Conservation (phyloP, 2,329 filamentous ascomycete species). For the Fusarium napiforme region DNA sequence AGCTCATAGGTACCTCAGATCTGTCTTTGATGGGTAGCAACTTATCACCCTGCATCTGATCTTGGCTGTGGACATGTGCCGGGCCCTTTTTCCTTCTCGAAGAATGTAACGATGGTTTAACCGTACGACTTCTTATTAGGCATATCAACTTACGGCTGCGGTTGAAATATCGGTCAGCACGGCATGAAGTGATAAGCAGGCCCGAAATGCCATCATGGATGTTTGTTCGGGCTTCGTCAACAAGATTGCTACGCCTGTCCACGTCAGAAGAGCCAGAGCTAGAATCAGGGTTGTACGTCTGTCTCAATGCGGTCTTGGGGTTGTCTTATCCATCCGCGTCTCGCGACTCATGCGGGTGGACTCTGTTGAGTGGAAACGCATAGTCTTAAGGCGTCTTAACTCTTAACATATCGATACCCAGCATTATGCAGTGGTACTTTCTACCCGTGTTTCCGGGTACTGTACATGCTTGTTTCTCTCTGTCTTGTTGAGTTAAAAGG, state of each 20-base stretch:
- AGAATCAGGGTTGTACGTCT: conserved; percentile 15
- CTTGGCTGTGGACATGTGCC: conserved; percentile 5
- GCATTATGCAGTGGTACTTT: conserved; percentile 6
- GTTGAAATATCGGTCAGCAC: conserved; percentile 32
- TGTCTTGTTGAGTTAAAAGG: conserved; percentile 22
- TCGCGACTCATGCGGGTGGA: conserved; percentile 27
- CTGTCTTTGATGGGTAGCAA: conserved; percentile 9
- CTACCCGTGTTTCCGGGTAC: conserved; percentile 6
- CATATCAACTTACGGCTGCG: conserved; percentile 32
- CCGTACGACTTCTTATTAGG: conserved; percentile 29
- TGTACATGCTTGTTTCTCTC: background rate
- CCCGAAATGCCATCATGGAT: conserved; percentile 6
- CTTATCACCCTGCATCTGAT: conserved; percentile 31
- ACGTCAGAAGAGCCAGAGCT: conserved; percentile 23
- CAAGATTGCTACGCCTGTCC: conserved; percentile 12
- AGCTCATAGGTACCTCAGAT: conserved; percentile 16
- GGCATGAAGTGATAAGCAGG: conserved; percentile 20
- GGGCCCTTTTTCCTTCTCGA: conserved; percentile 20
- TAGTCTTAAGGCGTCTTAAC: conserved; percentile 14
- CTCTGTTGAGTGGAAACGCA: conserved; percentile 27
- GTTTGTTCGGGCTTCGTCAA: background rate
- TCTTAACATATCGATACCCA: conserved; percentile 11
- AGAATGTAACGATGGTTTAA: conserved; percentile 28
- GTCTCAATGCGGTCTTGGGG: conserved; percentile 22
- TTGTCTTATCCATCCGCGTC: conserved; percentile 6